Evolutionary conservation across 1,284 basidiomycete species (phyloP).

Genomic region (Puccinia horiana): DNA sequence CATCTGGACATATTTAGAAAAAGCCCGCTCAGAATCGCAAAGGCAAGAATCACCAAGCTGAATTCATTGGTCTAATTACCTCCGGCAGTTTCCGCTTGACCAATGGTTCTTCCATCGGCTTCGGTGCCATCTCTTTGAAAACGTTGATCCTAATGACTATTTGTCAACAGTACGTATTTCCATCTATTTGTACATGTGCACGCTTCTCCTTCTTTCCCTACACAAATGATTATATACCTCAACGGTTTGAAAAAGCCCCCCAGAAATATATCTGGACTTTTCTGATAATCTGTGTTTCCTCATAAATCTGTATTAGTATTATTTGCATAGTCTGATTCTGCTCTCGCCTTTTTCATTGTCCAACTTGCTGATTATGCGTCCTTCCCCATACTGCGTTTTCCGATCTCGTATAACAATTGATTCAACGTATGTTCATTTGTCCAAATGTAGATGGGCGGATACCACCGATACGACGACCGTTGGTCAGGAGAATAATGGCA

Average conservation of each 20-base stretch:
- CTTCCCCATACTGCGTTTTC: not conserved
- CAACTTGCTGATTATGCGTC: no score
- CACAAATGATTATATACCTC: not conserved
- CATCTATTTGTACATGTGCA: not conserved
- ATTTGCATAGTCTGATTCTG: no score
- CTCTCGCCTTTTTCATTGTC: no score
- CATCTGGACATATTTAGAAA: not conserved
- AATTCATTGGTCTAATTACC: constrained; percentile 36
- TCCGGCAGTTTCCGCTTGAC: constrained; percentile 20
- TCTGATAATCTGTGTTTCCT: not conserved
- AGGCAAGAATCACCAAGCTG: not conserved
- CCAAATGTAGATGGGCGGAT: not conserved
- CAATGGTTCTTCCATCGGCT: constrained; percentile 28
- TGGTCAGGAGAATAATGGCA: not conserved
- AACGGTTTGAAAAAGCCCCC: no score
- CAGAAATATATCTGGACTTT: not conserved
- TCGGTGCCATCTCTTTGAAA: constrained; percentile 22
- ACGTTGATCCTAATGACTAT: constrained; percentile 28
- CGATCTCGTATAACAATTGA: not conserved
- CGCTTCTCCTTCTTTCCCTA: not conserved
- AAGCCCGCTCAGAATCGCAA: not conserved
- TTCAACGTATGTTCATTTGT: no score
- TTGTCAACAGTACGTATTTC: not conserved
- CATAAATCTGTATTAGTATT: no score
- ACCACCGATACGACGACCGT: not conserved